Evolutionary conservation across 768 basidiomycete genomes (phyloP).

Genomic region (Saitozyma podzolica): DNA sequence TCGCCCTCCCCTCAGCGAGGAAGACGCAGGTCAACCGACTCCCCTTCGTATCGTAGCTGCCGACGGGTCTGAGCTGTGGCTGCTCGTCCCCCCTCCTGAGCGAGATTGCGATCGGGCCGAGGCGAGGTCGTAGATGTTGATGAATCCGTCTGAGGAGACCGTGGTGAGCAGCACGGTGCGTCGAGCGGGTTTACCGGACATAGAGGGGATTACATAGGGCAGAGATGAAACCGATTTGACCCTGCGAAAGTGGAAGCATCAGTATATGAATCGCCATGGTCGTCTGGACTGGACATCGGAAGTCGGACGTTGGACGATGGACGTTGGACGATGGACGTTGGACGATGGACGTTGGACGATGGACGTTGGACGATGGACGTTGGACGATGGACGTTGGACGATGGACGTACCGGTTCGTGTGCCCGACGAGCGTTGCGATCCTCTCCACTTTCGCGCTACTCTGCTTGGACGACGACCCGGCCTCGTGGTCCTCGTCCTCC

Average conservation of each 20-base stretch:
- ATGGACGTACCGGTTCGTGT: conserved; percentile 72
- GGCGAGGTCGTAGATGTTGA: conserved; percentile 52
- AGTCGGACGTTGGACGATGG: no score
- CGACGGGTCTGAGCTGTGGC: conserved; percentile 59
- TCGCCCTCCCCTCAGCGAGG: conserved; percentile 46
- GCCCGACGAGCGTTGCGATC: conserved; percentile 70
- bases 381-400: no score
- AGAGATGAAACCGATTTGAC: conserved; percentile 47
- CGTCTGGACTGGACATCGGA: neutral
- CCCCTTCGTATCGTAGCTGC: conserved; percentile 78
- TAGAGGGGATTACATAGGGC: conserved; percentile 8
- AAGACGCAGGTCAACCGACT: conserved; percentile 73
- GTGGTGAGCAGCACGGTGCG: conserved; percentile 59
- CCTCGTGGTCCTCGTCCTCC: conserved; percentile 28
- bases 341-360: no score
- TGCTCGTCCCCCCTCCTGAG: neutral
- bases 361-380: conserved; percentile 45
- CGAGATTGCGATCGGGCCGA: conserved; percentile 1
- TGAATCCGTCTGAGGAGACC: conserved; percentile 83
- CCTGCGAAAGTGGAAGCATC: conserved; percentile 23
- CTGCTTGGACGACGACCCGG: conserved; percentile 4
- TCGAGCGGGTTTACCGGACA: conserved; percentile 5
- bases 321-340: conserved; percentile 33
- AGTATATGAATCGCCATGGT: conserved; percentile 4
- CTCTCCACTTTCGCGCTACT: conserved; percentile 16